These are phyloP conservation scores for Hamigera avellanea DNA, from an alignment of 495 filamentous ascomycete species.

Conservation along the genomic window DNA sequence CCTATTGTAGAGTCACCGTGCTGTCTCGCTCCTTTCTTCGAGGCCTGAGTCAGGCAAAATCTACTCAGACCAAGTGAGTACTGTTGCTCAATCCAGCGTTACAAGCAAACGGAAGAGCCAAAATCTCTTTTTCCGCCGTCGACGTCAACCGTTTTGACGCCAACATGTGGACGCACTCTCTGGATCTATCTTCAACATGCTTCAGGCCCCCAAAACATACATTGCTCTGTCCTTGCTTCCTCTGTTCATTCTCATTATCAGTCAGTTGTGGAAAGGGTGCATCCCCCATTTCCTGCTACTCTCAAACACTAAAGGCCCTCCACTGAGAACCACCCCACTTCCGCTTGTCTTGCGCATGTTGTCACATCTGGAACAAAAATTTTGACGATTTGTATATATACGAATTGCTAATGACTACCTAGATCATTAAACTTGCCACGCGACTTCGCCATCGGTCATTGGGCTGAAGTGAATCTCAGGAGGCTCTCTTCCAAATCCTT, in stretches of 20 bases:
- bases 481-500: slow-evolving; percentile 11
- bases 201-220: background rate
- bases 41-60: slow-evolving; percentile 22
- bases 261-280: slow-evolving; percentile 7
- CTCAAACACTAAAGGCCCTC: background rate
- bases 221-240: background rate
- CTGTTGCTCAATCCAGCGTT: slow-evolving; percentile 1
- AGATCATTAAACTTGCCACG: slow-evolving; percentile 14
- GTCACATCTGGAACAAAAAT: too few relatives aligned
- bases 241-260: slow-evolving; percentile 1
- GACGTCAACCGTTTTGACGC: slow-evolving; percentile 2
- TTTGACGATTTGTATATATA: too few relatives aligned
- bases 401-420: slow-evolving; percentile 5
- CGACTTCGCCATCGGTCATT: slow-evolving; percentile 11
- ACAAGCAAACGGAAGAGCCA: background rate
- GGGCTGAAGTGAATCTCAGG: slow-evolving; percentile 1
- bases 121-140: slow-evolving; percentile 12
- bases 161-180: too few relatives aligned
- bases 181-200: too few relatives aligned
- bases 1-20: slow-evolving; percentile 14
- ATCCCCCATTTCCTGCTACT: slow-evolving; percentile 3
- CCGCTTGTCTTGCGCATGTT: too few relatives aligned
- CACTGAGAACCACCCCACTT: too few relatives aligned
- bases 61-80: slow-evolving; percentile 24
- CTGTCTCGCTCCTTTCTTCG: slow-evolving; percentile 16